A percentile compares a stretch with the other conserved stretches of the same genome.
Conservation (phyloP, 805 yeast genomes). For the Wickerhamomyces silvicola region DNA sequence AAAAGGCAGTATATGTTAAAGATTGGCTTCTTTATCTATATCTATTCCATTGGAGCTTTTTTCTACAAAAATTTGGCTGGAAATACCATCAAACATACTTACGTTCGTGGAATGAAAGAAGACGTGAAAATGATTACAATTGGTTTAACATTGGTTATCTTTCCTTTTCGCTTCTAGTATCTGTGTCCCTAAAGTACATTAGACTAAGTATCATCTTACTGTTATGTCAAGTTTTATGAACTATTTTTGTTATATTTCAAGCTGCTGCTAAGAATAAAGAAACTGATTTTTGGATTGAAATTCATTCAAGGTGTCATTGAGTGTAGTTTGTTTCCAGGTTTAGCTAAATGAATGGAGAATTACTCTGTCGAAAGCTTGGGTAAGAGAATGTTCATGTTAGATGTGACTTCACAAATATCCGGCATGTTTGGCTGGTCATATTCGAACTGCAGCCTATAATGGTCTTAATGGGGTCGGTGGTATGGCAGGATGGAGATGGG, state of each 20-base stretch:
- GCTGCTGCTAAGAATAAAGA: conserved; percentile 2
- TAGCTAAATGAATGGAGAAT: conserved; percentile 1
- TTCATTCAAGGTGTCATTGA: conserved; percentile 6
- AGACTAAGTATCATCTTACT: conserved; percentile 5
- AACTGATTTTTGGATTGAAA: conserved; percentile 2
- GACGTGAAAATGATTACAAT: conserved; percentile 42
- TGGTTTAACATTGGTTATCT: conserved; percentile 4
- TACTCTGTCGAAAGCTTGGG: conserved; percentile 1
- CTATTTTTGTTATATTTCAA: conserved; percentile 1
- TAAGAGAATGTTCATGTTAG: conserved; percentile 11
- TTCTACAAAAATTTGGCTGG: conserved; percentile 49
- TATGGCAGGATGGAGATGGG: conserved; percentile 66
- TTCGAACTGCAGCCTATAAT: conserved; percentile 37
- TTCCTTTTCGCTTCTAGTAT: conserved; percentile 1
- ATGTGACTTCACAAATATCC: conserved; percentile 1
- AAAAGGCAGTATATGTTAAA: conserved; percentile 6
- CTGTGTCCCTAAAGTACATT: conserved; percentile 1
- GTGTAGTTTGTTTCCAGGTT: conserved; percentile 3
- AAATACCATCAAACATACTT: conserved; percentile 56
- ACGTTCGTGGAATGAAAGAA: conserved; percentile 56
- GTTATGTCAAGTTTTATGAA: conserved; percentile 3
- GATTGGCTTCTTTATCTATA: conserved; percentile 6
- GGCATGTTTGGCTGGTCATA: conserved; percentile 25
- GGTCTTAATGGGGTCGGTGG: conserved; percentile 31
- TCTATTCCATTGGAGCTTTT: conserved; percentile 15